Evolutionary conservation across 306 rosid species (phyloP).

Genomic region (Castanea crenata): DNA sequence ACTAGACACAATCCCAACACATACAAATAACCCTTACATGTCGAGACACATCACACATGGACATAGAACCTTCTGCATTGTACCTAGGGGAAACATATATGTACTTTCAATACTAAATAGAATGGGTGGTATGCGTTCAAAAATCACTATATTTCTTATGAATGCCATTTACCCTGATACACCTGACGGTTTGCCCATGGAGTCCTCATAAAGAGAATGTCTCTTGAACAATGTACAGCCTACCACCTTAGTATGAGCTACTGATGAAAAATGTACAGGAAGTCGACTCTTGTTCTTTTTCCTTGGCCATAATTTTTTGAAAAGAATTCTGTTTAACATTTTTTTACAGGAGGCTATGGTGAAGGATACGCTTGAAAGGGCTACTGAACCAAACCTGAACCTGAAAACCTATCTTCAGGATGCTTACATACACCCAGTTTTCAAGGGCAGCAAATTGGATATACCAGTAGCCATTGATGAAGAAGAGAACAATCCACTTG

Average conservation of each 20-base stretch:
- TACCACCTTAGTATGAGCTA: not conserved
- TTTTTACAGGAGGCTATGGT: slow-evolving; percentile 86
- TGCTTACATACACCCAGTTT: slow-evolving; percentile 74
- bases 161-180: not conserved
- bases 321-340: slow-evolving; percentile 3
- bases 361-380: slow-evolving; percentile 79
- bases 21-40: not conserved
- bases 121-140: not conserved
- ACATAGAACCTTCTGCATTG: not conserved
- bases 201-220: not conserved
- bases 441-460: slow-evolving; percentile 38
- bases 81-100: too few relatives aligned
- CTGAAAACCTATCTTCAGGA: slow-evolving; percentile 64
- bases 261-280: not conserved
- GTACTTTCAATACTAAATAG: not conserved
- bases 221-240: not conserved
- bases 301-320: not conserved
- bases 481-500: slow-evolving; percentile 78
- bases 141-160: not conserved
- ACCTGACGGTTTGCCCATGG: not conserved
- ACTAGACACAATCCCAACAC: too few relatives aligned
- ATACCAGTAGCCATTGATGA: slow-evolving; percentile 43
- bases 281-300: not conserved
- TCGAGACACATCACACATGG: not conserved
- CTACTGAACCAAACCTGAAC: slow-evolving; percentile 76